These are phyloP conservation scores for Mortierella sp. DNA, from an alignment of 371 early-diverging fungal genomes.

Conservation along the genomic window DNA sequence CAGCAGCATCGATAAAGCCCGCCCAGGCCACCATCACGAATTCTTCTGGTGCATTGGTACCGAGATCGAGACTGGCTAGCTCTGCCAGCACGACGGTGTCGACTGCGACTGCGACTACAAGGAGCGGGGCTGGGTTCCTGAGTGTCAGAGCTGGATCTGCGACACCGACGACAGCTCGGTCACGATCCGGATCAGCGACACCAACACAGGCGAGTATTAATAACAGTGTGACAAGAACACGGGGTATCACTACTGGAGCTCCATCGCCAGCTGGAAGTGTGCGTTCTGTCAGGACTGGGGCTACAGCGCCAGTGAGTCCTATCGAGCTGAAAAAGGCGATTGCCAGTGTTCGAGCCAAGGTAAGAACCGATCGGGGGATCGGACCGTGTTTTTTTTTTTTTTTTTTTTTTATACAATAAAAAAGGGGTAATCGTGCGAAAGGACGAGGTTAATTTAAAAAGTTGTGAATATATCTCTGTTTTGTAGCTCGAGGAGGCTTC, in stretches of 20 bases:
- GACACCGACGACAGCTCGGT: neutral
- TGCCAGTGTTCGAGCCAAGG: constrained; percentile 31
- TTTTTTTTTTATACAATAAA: neutral
- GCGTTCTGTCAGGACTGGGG: neutral
- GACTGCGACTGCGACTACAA: neutral
- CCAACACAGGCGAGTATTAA: constrained; percentile 3
- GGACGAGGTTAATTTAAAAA: neutral
- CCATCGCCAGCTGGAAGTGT: constrained; percentile 20
- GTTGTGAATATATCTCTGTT: neutral
- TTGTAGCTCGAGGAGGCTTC: constrained; percentile 31
- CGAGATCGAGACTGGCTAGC: too few species aligned
- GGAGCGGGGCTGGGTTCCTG: neutral
- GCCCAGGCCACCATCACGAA: constrained; percentile 4
- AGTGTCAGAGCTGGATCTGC: neutral
- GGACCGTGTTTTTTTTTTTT: neutral
- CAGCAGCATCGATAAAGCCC: neutral
- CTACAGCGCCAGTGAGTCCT: constrained; percentile 8
- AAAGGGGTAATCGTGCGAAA: neutral
- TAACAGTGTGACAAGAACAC: neutral
- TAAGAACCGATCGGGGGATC: neutral
- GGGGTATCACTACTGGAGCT: neutral
- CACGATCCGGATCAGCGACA: constrained; percentile 3
- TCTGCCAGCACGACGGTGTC: too few species aligned
- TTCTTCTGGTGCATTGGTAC: neutral
- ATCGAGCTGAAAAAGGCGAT: constrained; percentile 37